Evolutionary conservation across 495 filamentous ascomycete species (phyloP), one percentile per base, ranked within the genome.

Genomic region (Penicillium coffeae): DNA sequence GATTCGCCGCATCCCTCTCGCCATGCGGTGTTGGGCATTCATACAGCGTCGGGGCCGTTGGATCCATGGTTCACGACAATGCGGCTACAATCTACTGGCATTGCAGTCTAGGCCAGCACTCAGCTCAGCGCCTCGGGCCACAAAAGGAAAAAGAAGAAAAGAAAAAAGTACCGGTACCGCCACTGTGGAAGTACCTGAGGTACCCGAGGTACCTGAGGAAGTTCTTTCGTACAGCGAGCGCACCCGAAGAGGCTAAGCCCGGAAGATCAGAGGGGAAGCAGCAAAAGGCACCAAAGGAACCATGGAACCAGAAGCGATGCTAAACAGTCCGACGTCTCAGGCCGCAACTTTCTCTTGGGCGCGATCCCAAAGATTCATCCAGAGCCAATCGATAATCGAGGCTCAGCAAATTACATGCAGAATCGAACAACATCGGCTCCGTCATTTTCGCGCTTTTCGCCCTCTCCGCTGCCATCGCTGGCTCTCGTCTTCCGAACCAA

Each of bases 321-420:
- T 22, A 14, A 41, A 41, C 38, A n/a, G 19, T 15, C 21, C 2
- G 13, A 40, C 15, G 27, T 34, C 45, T 48, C 45, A 48, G 60
- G 60, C 54, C 48, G 52, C 56, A 59, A 57, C 5, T 8, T 27
- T 18, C 16, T 48, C 48, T 48, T 50, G 50, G 48, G 54, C 50
- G 43, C 45, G 46, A 52, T 50, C 39, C 30, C 50, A 47, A 40
- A 63, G 60, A 60, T 60, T 58, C 51, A 63, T 53, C 21, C 57
- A 46, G n/a, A 47, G 48, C 57, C 60, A 63, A 63, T 63, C 60
- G 46, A 60, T 63, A 32, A 8, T 20, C 16, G 14, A 16, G 32
- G 25, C 27, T 30, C 16, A n/a, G 1, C 30, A 40, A 25, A 33
- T 21, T 16, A 44, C 33, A 47, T 30, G 25, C 10, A 10, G n/a